Evolutionary conservation across 225 moss, liverwort and hornwort species (phyloP).

Genomic region (Neckera pumila): DNA sequence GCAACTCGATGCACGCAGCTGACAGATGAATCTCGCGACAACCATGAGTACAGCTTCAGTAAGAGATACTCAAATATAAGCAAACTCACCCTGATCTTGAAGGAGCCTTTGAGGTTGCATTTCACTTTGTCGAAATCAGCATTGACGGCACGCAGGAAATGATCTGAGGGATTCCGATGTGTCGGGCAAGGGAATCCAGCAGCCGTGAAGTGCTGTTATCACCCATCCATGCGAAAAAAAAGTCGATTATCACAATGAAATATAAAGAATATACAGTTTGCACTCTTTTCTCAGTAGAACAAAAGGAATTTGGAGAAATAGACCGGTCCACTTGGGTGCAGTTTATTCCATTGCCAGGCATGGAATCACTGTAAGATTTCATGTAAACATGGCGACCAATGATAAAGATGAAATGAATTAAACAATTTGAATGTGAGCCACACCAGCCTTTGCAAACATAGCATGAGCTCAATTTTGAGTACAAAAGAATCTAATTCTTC

Average conservation of each 20-base stretch:
- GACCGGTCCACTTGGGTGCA: neutral
- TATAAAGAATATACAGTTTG: neutral
- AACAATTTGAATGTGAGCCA: neutral
- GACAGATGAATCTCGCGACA: neutral
- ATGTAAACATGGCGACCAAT: neutral
- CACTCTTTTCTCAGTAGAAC: neutral
- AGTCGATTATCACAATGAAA: neutral
- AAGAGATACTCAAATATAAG: neutral
- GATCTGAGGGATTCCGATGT: constrained; percentile 48
- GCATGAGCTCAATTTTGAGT: neutral
- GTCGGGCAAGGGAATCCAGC: constrained; percentile 48
- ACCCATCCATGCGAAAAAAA: neutral
- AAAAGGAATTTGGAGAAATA: neutral
- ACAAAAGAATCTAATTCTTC: neutral
- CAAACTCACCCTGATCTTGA: constrained; percentile 35
- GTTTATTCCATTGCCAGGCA: neutral
- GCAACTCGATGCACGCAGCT: neutral
- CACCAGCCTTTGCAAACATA: neutral
- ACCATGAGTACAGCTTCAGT: neutral
- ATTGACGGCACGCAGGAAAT: constrained; percentile 46
- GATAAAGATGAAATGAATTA: too few species aligned
- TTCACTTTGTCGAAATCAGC: constrained; percentile 60
- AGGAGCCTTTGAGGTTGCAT: constrained; percentile 39
- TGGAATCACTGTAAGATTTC: neutral
- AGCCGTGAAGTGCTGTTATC: constrained; percentile 32